Base-by-base conservation (phyloP, 305 asterid species). In the Coffea humblotiana region DNA sequence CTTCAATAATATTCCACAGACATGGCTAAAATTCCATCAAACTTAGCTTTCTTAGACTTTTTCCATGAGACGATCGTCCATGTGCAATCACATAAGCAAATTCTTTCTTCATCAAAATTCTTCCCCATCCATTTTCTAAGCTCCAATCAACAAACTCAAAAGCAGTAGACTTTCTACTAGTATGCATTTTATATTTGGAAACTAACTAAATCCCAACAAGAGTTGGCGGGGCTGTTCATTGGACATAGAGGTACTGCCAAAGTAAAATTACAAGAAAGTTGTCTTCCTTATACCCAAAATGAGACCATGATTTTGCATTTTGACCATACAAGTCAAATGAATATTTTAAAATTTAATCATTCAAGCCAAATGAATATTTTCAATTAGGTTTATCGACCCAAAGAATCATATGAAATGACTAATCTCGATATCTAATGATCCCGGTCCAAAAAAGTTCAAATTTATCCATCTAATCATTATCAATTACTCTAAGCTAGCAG, bases 271-370 rank as follows among this genome's bases (percentile, higher is more conserved):
- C 49, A 43, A 18, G 47, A 65, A 32, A 48, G 19, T 48, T 23
- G 63, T n/a, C 70, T 69, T 78, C 60, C 13, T 54, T 25, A 4
- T 60, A 77, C n/a, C n/a, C 23, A 48, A 68, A 19, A 9, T n/a
- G 66, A 78, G 65, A 35, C 80, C 49, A 77, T 0, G 68, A 45
- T 70, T 70, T 66, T 8, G 52, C n/a, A 68, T 5, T 40, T 37
- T 69, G 70, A 69, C 25, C 51, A 79, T 45, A 25, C 68, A 25
- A 16, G 54, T 45, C n/a, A 45, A 70, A 67, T 60, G 65, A 47
- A 78, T 74, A 35, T 43, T 54, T 65, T 6, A 32, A 37, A 68
- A 2, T 40, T 37, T 69, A 60, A 69, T 25, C 51, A 79, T 60
- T 25, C 68, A 16, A 25, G 54, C 27, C n/a, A 45, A 70, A 67